A percentile compares a stretch with the other conserved stretches of the same genome.
Evolutionary conservation across 371 early-diverging fungal genomes (phyloP).

Genomic region (Mucor saturninus): DNA sequence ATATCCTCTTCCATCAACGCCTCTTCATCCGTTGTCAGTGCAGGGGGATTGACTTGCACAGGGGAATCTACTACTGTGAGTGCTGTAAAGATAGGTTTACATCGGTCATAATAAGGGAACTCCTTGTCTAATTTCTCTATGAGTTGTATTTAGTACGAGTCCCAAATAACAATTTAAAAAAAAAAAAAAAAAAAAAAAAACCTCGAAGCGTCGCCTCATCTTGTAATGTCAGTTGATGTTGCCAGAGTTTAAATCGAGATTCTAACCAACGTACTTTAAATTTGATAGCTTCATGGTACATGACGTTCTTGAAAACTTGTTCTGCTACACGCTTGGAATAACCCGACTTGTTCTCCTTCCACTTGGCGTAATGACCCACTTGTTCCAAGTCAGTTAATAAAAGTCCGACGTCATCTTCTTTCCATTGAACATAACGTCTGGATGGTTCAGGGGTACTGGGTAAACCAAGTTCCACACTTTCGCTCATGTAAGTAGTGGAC

Average conservation of each 20-base stretch:
- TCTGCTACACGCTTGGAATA: conserved; percentile 39
- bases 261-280: conserved; percentile 48
- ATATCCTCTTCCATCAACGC: too few relatives aligned
- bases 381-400: conserved; percentile 36
- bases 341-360: conserved; percentile 46
- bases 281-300: conserved; percentile 49
- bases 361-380: conserved; percentile 36
- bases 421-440: conserved; percentile 42
- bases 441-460: conserved; percentile 28
- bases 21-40: too few relatives aligned
- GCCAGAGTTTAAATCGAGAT: conserved; percentile 31
- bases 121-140: conserved; percentile 41
- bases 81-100: conserved; percentile 32
- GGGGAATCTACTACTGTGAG: conserved; percentile 3
- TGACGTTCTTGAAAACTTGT: conserved; percentile 34
- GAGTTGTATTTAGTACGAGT: not conserved
- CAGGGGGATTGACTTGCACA: conserved; percentile 13
- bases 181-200: not conserved
- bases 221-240: conserved; percentile 26
- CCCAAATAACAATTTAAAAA: too few relatives aligned
- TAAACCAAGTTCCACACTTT: not conserved
- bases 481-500: conserved; percentile 1
- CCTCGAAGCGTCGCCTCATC: not conserved
- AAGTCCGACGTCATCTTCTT: conserved; percentile 37
- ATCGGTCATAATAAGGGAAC: conserved; percentile 42